Percentiles rank a stretch among this genome's conserved stretches.
These are phyloP conservation scores for Phialemonium atrogriseum DNA, from an alignment of 2,329 filamentous ascomycete genomes.

Conservation along the genomic window DNA sequence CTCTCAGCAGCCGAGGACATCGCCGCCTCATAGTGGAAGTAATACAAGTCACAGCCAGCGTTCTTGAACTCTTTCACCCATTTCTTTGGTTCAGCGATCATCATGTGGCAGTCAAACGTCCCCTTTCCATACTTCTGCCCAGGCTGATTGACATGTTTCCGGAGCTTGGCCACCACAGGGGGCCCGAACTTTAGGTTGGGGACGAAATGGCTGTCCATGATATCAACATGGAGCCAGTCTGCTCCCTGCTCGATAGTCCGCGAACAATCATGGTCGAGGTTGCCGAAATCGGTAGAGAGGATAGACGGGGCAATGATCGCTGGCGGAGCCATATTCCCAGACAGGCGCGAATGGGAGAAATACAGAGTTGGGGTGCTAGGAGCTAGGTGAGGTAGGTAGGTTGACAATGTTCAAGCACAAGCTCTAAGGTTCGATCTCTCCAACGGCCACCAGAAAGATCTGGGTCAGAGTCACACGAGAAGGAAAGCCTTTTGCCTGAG, in stretches of 20 bases:
- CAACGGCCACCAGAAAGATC: no score
- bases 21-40: constrained; percentile 98
- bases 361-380: no score
- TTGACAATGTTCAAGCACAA: no score
- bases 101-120: constrained; percentile 99
- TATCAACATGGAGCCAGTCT: constrained; percentile 93
- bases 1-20: constrained; percentile 78
- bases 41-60: constrained; percentile 96
- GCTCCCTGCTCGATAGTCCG: constrained; percentile 79
- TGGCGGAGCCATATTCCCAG: constrained; percentile 87
- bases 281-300: constrained; percentile 89
- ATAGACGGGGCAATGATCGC: constrained; percentile 98
- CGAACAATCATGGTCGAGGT: constrained; percentile 77
- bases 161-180: constrained; percentile 90
- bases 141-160: constrained; percentile 73
- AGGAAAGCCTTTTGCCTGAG: no score
- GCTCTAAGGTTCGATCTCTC: no score
- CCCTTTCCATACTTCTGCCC: constrained; percentile 64
- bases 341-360: no score
- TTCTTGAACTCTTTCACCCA: constrained; percentile 95
- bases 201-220: constrained; percentile 96
- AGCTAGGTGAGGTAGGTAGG: no score
- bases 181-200: constrained; percentile 97
- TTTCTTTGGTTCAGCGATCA: constrained; percentile 98
- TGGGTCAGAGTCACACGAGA: no score